phyloP scores from a whole-genome alignment of 768 basidiomycete species.

The Amanita thiersii region DNA sequence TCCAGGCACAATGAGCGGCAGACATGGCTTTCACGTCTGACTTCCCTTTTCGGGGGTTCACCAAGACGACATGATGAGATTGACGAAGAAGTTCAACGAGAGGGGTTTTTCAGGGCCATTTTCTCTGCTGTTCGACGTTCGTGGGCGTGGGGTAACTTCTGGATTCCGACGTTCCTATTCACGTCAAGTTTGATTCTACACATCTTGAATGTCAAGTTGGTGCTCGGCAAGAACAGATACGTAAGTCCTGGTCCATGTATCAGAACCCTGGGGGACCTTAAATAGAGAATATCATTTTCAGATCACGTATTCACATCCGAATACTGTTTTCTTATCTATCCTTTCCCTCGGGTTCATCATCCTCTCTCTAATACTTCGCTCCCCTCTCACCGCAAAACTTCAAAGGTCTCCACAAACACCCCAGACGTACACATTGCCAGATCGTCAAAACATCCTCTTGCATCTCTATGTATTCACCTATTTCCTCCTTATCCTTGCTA shows the following conservation, averaged over 20 bases:
- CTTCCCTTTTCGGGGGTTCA: slow-evolving; percentile 1
- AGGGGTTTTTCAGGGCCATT: not conserved
- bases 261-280: slow-evolving; percentile 49
- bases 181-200: not conserved
- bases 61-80: not conserved
- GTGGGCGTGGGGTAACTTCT: slow-evolving; percentile 5
- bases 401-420: not conserved
- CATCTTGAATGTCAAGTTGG: not conserved
- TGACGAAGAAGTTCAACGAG: not conserved
- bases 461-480: slow-evolving; percentile 54
- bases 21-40: slow-evolving; percentile 8
- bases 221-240: slow-evolving; percentile 35
- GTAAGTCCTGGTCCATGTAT: slow-evolving; percentile 31
- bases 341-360: slow-evolving; percentile 44
- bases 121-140: not conserved
- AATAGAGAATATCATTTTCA: slow-evolving; percentile 26
- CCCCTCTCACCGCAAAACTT: slow-evolving; percentile 20
- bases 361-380: slow-evolving; percentile 31
- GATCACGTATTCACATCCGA: slow-evolving; percentile 54
- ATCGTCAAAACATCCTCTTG: slow-evolving; percentile 35
- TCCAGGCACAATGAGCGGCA: slow-evolving; percentile 3
- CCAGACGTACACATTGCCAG: slow-evolving; percentile 6
- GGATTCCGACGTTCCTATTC: slow-evolving; percentile 5
- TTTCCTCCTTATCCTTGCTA: slow-evolving; percentile 45
- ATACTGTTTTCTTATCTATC: slow-evolving; percentile 40